Base-by-base conservation (phyloP, 768 basidiomycete species). In the Artomyces pyxidatus region DNA sequence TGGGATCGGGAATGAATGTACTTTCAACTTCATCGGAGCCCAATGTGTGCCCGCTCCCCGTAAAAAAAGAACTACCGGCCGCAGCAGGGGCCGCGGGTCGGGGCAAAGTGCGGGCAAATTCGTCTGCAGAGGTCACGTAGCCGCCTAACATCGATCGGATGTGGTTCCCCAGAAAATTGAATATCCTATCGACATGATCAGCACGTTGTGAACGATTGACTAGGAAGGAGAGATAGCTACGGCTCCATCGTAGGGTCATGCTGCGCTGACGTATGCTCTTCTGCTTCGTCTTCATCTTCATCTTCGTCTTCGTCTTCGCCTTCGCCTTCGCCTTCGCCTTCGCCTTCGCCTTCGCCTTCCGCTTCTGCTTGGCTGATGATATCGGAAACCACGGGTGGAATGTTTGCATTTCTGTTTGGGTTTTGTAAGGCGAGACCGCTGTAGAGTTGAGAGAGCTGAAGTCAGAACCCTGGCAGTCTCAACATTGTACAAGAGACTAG, bases 341-440 rank as follows among this genome's bases (percentile, higher is more conserved):
- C n/a, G n/a, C n/a, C n/a, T n/a, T n/a, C n/a, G n/a, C n/a, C n/a
- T n/a, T n/a, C n/a, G n/a, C n/a, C n/a, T n/a, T n/a, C n/a, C n/a
- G n/a, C n/a, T n/a, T n/a, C n/a, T n/a, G n/a, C n/a, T n/a, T n/a
- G n/a, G n/a, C n/a, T n/a, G n/a, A n/a, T n/a, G n/a, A n/a, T n/a
- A n/a, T n/a, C n/a, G n/a, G n/a, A n/a, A n/a, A n/a, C n/a, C n/a
- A n/a, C n/a, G n/a, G n/a, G n/a, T n/a, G n/a, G n/a, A n/a, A n/a
- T 64, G 52, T 10, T 53, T 41, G 63, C 61, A 14, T 61, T 70
- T 41, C 69, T 62, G 58, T 86, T 78, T 1, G 95, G 95, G 61
- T 91, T 92, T 66, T 95, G 78, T 1, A 98, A 75, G 2, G 84
- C 86, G 40, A 99, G 74, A 2, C 94, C 95, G 64, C 93, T 97